phyloP scores from a whole-genome alignment of 106 monocot species.

The Phalaenopsis equestris region DNA sequence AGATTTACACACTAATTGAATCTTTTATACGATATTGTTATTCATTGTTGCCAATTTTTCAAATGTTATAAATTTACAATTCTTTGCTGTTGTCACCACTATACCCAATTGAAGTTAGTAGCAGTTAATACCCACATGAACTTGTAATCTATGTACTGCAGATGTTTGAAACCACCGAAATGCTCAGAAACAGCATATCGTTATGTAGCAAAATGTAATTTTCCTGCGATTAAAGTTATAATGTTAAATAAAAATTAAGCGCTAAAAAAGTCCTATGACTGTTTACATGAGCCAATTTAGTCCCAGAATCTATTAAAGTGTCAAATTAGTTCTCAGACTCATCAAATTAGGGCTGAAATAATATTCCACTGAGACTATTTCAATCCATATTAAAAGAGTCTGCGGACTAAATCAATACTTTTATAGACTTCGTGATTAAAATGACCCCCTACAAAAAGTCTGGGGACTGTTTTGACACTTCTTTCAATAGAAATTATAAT shows the following conservation, averaged over 20 bases:
- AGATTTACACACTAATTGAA: not conserved
- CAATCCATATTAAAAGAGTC: too few species aligned
- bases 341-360: too few species aligned
- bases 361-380: too few species aligned
- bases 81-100: not conserved
- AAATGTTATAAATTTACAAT: not conserved
- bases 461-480: not conserved
- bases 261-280: too few species aligned
- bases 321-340: too few species aligned
- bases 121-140: not conserved
- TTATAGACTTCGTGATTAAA: too few species aligned
- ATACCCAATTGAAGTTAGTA: not conserved
- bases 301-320: too few species aligned
- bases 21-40: not conserved
- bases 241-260: not conserved
- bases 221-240: not conserved
- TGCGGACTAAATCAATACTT: too few species aligned
- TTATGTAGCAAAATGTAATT: not conserved
- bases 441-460: too few species aligned
- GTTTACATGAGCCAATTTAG: too few species aligned
- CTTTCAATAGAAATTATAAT: not conserved
- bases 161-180: not conserved
- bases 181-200: not conserved
- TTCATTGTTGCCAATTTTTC: not conserved
- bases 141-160: not conserved